Base-by-base conservation (phyloP, 495 filamentous ascomycete species). In the Durotheca rogersii region DNA sequence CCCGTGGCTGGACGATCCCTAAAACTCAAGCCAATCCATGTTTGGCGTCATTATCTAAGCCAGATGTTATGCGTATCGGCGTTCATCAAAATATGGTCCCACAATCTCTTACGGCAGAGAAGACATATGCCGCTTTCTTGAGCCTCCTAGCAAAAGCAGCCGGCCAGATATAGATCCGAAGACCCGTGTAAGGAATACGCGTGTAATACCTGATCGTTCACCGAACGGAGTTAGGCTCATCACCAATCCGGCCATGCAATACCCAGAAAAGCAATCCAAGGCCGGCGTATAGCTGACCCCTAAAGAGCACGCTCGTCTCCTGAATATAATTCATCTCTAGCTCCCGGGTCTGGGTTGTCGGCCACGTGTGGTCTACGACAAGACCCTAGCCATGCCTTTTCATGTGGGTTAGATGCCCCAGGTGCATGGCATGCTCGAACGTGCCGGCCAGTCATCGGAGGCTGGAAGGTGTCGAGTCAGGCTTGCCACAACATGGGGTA, bases 401-500 rank as follows among this genome's bases (percentile, higher is more conserved):
- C 32, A 20, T 19, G 49, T 37, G 31, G 36, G 29, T 15, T 31
- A 31, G 16, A 23, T 35, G 31, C 17, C 23, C 30, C 30, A 16
- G 6, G n/a, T n/a, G n/a, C n/a, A n/a, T n/a, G n/a, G n/a, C n/a
- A n/a, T n/a, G 29, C 30, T 23, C 30, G 12, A 38, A 58, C 21
- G 16, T 11, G 20, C 45, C 40, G 44, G 53, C 56, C 56, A 50
- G 56, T 59, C 49, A 32, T 44, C 23, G 31, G 11, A 32, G 33
- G 45, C 40, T 37, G 25, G 33, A 50, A 47, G 36, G 41, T 34
- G 40, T 21, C 45, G 45, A 6, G 35, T 27, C 23, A 46, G 34
- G 30, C 40, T 49, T 59, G 40, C 18, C 50, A 53, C 56, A 46
- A 18, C 56, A 53, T 39, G 20, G 31, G 18, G 55, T 53, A 35